Percentiles rank a stretch among this genome's conserved stretches.
phyloP scores from a whole-genome alignment of 805 yeast genomes.

The Cyberlindnera xylosilytica region DNA sequence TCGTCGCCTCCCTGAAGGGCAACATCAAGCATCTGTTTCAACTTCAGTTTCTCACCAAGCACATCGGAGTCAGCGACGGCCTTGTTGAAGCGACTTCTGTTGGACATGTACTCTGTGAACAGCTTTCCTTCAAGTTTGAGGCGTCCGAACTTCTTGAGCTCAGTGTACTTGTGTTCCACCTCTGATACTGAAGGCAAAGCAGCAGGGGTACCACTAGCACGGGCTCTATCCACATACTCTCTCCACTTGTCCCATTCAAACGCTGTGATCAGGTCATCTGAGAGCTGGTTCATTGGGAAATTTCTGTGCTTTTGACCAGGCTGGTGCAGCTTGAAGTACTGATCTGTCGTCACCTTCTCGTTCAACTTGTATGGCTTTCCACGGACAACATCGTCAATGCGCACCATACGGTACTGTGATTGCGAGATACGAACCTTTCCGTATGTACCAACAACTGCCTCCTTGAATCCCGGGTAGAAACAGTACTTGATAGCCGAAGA shows the following conservation, averaged over 20 bases:
- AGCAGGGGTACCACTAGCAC: conserved; percentile 26
- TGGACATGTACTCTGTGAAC: conserved; percentile 73
- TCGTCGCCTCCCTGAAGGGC: conserved; percentile 52
- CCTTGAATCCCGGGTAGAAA: conserved; percentile 78
- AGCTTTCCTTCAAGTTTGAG: conserved; percentile 68
- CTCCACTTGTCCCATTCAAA: conserved; percentile 75
- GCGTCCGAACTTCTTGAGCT: conserved; percentile 58
- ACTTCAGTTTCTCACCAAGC: conserved; percentile 67
- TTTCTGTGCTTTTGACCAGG: conserved; percentile 69
- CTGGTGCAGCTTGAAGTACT: conserved; percentile 72
- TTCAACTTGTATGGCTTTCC: conserved; percentile 51
- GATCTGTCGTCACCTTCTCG: conserved; percentile 43
- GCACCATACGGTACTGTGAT: conserved; percentile 79
- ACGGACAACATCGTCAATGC: conserved; percentile 60
- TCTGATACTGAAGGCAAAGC: conserved; percentile 61
- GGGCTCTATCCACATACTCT: conserved; percentile 56
- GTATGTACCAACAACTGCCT: conserved; percentile 66
- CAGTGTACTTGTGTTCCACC: conserved; percentile 60
- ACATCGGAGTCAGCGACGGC: conserved; percentile 64
- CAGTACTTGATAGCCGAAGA: conserved; percentile 69
- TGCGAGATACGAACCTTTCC: conserved; percentile 77
- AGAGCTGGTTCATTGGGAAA: conserved; percentile 74
- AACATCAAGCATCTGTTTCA: conserved; percentile 70
- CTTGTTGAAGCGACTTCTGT: conserved; percentile 62
- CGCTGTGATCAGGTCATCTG: conserved; percentile 68